Evolutionary conservation across 148 eudicot genomes (phyloP).

Genomic region (Vaccinium vitisidaea): DNA sequence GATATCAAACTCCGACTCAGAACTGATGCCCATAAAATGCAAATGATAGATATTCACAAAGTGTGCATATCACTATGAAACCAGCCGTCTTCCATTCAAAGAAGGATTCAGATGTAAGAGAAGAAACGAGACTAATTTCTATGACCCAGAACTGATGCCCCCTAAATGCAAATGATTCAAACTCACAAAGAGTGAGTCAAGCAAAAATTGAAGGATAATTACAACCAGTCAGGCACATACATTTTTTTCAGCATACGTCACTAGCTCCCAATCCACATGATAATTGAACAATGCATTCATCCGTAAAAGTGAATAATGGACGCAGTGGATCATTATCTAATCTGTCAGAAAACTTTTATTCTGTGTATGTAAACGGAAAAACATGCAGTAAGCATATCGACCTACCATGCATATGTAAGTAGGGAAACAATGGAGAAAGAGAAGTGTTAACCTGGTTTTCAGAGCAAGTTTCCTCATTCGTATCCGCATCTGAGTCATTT

Average conservation of each 20-base stretch:
- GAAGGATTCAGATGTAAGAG: neutral
- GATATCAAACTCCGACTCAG: neutral
- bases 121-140: neutral
- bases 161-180: neutral
- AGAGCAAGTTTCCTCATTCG: too few relatives aligned
- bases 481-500: too few relatives aligned
- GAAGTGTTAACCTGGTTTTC: too few relatives aligned
- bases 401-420: too few relatives aligned
- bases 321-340: too few relatives aligned
- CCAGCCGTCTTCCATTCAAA: neutral
- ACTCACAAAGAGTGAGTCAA: neutral
- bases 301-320: neutral
- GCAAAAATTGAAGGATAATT: neutral
- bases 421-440: too few relatives aligned
- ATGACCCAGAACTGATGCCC: neutral
- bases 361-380: too few relatives aligned
- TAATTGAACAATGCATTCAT: neutral
- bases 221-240: neutral
- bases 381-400: too few relatives aligned
- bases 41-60: too few relatives aligned
- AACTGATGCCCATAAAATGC: neutral
- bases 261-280: neutral
- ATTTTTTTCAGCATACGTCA: neutral
- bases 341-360: too few relatives aligned
- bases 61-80: neutral